Evolutionary conservation across 2,329 filamentous ascomycete genomes (phyloP), one percentile per base, ranked within the genome.

Genomic region (Scedosporium apiospermum): DNA sequence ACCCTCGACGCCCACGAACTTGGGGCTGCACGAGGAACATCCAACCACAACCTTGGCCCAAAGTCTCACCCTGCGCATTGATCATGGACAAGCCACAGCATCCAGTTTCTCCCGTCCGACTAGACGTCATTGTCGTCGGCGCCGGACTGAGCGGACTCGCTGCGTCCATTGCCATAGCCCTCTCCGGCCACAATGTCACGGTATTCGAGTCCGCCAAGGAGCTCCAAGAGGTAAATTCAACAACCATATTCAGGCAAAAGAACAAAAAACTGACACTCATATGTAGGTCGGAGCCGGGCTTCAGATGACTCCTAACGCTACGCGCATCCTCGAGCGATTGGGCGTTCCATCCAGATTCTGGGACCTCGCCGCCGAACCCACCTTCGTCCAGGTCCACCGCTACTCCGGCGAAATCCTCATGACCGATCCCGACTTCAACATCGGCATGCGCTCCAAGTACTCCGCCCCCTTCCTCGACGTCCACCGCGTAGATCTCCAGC

Each of bases 391-490:
- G 2, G 79, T 87, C 5, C 78, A 80, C 63, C 75, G 81, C 21
- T 88, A 83, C 68, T 75, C 78, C 4, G 80, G 82, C 16, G 64
- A 71, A 70, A 72, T 80, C 0, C 71, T 86, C 1, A 80, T 80
- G 0, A 71, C 78, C 12, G 80, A 86, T 41, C 71, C 76, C 1
- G 66, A 76, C n/a, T 87, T 85, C 64, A 71, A 81, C 64, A 69
- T 74, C 23, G 80, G 82, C 23, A 84, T 85, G 63, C 76, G 78
- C 6, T 69, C 70, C 3, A 81, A 80, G 64, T 88, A 88, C 66
- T 74, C 73, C 12, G 80, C 82, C 0, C 84, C 84, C 0, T 87
- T 86, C 66, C 72, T 80, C 46, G 81, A 85, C 61, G 69, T 86
- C n/a, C 72, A 74, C 59, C 69, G 71, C 21, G 71, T 70, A 18